Evolutionary conservation across 805 yeast genomes (phyloP), one percentile per base, ranked within the genome.

Genomic region (Candida orba): DNA sequence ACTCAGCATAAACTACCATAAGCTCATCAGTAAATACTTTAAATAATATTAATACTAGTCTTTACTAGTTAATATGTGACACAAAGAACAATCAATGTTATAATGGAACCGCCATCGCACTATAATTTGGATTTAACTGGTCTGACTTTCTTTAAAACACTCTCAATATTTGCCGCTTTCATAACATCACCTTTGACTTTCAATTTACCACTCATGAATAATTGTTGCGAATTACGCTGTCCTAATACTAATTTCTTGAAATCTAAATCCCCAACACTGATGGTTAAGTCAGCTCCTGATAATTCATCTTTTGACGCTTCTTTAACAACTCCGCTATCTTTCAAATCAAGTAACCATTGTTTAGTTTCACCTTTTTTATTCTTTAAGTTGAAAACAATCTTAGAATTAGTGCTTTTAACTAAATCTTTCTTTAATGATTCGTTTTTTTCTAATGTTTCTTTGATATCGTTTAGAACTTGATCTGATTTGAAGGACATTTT

Each of bases 111-210:
- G 13, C 12, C 12, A 10, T 25, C 14, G 4, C 29, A 12, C 15
- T 31, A 74, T 38, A 74, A 63, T 62, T 73, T 73, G 34, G 76
- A 61, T 60, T 67, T 66, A 23, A 60, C 57, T 17, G 74, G 73
- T 22, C 52, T 55, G 6, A 75, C 74, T 45, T 67, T 60, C 71
- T 79, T 80, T 66, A 84, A 73, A 40, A 84, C 76, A 39, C 73
- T 67, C 65, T 84, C 91, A 47, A 84, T 76, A 47, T 78, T 76
- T 37, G 90, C 77, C 43, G 95, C 95, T 73, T 87, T 87, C 90
- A 84, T 84, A 68, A 87, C 82, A 69, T 88, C 85, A 52, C 95
- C 95, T 72, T 81, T 84, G 51, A 87, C 81, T 73, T 85, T 86
- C 64, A 87, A 76, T 65, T 82, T 83, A 35, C 96, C 95, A 55